Base-by-base conservation (phyloP, 139 green algal species). In the Micractinium sp. region DNA sequence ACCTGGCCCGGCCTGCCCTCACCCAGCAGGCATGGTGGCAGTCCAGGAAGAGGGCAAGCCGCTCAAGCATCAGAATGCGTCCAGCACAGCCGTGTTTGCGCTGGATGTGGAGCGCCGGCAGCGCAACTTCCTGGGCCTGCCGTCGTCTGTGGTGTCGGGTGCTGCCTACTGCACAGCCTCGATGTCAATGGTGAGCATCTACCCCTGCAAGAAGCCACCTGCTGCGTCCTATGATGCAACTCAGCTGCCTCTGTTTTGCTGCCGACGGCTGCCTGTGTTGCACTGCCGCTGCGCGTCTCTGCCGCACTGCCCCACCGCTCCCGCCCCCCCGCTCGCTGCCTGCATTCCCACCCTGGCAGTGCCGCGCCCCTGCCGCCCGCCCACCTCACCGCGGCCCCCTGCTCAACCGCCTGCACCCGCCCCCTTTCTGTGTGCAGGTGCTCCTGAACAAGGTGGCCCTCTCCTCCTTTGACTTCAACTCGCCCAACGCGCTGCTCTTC, bases 401-500 rank as follows among this genome's bases (percentile, higher is more conserved):
- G 27, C 81, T n/a, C 63, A 15, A 14, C 19, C 73, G 4, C 73
- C 27, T n/a, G 13, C 29, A 3, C 53, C 27, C 18, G 0, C 19
- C 36, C 18, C 86, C 35, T 13, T 76, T 5, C 33, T 56, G 29
- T 60, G 33, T 39, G 29, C 80, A 90, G 93, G 94, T 97, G 12
- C 92, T 98, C 27, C 91, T 98, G 14, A 98, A 98, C 92, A 98
- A 98, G 89, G 92, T 95, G 61, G 95, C 96, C 0, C 93, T 98
- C 1, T 95, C 93, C 13, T 94, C 89, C 2, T 99, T 98, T 82
- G 85, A 92, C 53, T 99, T 98, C 85, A 90, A 91, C 2, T 93
- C 92, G 22, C 92, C 96, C 20, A 96, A 94, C 74, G 91, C 91
- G 0, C 92, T 99, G 77, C 93, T 99, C 25, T 94, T 96, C 87